phyloP scores from a whole-genome alignment of 306 rosid species.

The Purshia tridentata region DNA sequence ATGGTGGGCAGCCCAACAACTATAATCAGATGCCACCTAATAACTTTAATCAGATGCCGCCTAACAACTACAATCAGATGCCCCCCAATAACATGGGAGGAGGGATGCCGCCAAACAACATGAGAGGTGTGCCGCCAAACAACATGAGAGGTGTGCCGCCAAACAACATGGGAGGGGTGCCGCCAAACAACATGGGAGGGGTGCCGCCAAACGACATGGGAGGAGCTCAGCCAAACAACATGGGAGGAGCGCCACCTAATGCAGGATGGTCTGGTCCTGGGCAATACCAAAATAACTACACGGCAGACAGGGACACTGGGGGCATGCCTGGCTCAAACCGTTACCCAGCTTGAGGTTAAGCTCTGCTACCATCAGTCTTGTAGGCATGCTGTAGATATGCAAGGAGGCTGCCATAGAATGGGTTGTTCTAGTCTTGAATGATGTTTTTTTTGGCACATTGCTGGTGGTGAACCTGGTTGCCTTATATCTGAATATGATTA shows the following conservation, averaged over 20 bases:
- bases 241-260: conserved; percentile 22
- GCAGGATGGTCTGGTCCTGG: conserved; percentile 48
- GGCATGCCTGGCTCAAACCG: conserved; percentile 36
- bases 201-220: neutral
- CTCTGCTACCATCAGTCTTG: conserved; percentile 24
- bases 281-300: conserved; percentile 33
- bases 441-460: neutral
- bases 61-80: conserved; percentile 18
- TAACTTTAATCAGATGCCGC: neutral
- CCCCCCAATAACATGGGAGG: conserved; percentile 19
- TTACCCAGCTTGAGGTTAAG: conserved; percentile 23
- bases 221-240: neutral
- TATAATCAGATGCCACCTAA: neutral
- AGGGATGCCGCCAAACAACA: neutral
- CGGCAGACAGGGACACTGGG: conserved; percentile 36
- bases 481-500: conserved; percentile 4
- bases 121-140: neutral
- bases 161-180: neutral
- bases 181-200: conserved; percentile 40
- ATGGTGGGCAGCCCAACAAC: conserved; percentile 26
- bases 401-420: neutral
- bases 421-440: neutral
- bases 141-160: neutral
- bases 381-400: conserved; percentile 27
- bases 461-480: conserved; percentile 1